phyloP scores from a whole-genome alignment of 345 rosid species.

The Sonneratia alba region DNA sequence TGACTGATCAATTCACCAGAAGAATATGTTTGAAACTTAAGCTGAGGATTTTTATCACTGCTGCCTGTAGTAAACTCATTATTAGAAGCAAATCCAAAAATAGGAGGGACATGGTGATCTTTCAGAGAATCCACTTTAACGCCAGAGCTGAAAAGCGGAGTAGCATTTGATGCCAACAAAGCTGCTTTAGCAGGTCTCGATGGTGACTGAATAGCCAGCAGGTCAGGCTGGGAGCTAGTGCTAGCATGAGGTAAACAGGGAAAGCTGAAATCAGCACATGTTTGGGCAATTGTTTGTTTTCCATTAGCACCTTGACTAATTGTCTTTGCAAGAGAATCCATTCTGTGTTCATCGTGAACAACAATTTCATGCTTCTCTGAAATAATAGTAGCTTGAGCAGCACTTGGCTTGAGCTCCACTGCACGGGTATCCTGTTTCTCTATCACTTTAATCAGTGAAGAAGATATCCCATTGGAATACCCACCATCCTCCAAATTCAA shows the following conservation, averaged over 20 bases:
- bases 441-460: slow-evolving; percentile 19
- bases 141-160: slow-evolving; percentile 16
- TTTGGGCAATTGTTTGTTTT: slow-evolving; percentile 29
- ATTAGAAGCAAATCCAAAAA: slow-evolving; percentile 13
- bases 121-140: slow-evolving; percentile 20
- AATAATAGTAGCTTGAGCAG: slow-evolving; percentile 25
- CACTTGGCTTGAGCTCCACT: slow-evolving; percentile 20
- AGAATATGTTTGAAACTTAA: slow-evolving; percentile 7
- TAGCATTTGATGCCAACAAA: slow-evolving; percentile 16
- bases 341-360: slow-evolving; percentile 10
- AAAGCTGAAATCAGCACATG: slow-evolving; percentile 16
- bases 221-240: slow-evolving; percentile 25
- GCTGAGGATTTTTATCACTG: slow-evolving; percentile 18
- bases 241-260: slow-evolving; percentile 18
- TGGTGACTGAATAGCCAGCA: slow-evolving; percentile 20
- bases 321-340: slow-evolving; percentile 20
- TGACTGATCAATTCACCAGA: slow-evolving; percentile 19
- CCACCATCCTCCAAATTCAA: slow-evolving; percentile 65
- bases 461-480: slow-evolving; percentile 16
- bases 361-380: slow-evolving; percentile 22
- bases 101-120: slow-evolving; percentile 21
- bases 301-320: slow-evolving; percentile 21
- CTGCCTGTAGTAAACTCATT: slow-evolving; percentile 14
- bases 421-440: slow-evolving; percentile 25
- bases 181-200: slow-evolving; percentile 19